Evolutionary conservation across 345 rosid genomes (phyloP), one percentile per base, ranked within the genome.

Genomic region (Eucalyptus caleyi): DNA sequence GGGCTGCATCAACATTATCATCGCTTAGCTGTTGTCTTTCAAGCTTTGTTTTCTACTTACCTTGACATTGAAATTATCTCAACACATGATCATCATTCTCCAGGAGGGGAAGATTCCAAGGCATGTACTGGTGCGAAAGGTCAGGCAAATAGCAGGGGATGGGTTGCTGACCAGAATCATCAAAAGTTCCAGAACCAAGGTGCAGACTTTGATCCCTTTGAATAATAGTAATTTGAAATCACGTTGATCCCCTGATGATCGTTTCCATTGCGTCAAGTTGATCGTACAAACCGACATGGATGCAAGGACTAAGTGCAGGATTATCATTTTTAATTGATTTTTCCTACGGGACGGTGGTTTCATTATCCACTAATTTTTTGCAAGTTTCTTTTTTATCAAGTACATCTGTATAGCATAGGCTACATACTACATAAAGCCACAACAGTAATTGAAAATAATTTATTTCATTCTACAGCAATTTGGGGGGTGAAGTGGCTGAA

Each of bases 131-230:
- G 92, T 97, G 42, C 94, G 88, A 51, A 90, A 91, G 54, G 91
- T 96, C 85, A 95, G 99, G 90, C 90, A 89, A 34, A 89, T 96
- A 53, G 95, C 96, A 8, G 99, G 99, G 88, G 99, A 97, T 92
- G 93, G 89, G 88, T 89, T 97, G 91, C 93, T 97, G 94, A 92
- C 94, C 87, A 89, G 95, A 49, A 94, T 96, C 88, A 96, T 97
- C 91, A 96, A 94, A 90, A 92, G 96, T 86, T 92, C 89, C 81
- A 93, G 94, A 91, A 50, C 90, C 59, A 94, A 95, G 97, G 96
- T 91, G 47, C 11, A 67, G 34, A 47, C 87, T 21, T 0, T 12
- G 16, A 11, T 37, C 85, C 85, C 47, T 11, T 77, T 42, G 27
- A 77, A 6, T 11, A 77, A 6, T 14, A 40, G 85, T 77, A 11